These are phyloP conservation scores for Arthroderma uncinatum DNA, from an alignment of 2,329 filamentous ascomycete species.

Conservation along the genomic window DNA sequence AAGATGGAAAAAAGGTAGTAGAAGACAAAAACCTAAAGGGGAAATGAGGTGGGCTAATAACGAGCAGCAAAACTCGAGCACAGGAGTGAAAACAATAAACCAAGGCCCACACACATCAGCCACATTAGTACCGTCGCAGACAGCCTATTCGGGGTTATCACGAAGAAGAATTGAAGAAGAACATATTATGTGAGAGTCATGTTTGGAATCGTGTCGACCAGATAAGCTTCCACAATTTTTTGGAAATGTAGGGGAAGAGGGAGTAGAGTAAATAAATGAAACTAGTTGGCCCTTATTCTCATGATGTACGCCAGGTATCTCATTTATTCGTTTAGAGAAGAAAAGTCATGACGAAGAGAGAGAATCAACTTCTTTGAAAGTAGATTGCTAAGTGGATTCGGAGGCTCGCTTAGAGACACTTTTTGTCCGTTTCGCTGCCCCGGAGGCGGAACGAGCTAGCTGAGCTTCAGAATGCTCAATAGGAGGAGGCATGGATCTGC, in stretches of 20 bases:
- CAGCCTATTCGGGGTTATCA: neutral
- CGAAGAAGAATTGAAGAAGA: neutral
- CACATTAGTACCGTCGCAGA: conserved; percentile 1
- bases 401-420: conserved; percentile 14
- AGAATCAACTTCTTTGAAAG: neutral
- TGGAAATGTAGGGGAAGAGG: neutral
- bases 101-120: neutral
- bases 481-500: conserved; percentile 19
- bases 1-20: neutral
- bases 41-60: neutral
- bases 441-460: conserved; percentile 11
- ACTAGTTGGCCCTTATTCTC: neutral
- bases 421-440: conserved; percentile 13
- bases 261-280: neutral
- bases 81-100: neutral
- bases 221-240: neutral
- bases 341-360: neutral
- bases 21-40: conserved; percentile 1
- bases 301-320: conserved; percentile 3
- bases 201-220: neutral
- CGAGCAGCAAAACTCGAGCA: neutral
- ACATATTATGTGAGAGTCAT: neutral
- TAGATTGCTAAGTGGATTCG: neutral
- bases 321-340: neutral
- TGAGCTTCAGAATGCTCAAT: conserved; percentile 20